Evolutionary conservation across 2,329 filamentous ascomycete genomes (phyloP), one percentile per base, ranked within the genome.

Genomic region (Fusarium acutatum): DNA sequence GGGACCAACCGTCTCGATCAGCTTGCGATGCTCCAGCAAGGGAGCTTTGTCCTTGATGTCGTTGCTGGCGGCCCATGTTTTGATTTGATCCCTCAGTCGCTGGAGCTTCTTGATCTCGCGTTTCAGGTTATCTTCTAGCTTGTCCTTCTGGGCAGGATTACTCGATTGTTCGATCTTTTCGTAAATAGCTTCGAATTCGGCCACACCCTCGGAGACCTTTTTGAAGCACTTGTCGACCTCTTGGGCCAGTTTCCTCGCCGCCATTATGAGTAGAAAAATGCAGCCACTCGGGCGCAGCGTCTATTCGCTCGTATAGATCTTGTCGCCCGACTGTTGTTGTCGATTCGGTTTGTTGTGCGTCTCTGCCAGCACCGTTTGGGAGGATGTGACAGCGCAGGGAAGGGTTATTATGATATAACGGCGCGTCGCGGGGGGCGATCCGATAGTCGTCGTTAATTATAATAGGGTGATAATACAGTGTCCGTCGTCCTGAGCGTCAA

Each of bases 141-240:
- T 99, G 85, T 98, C 96, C 83, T 98, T 97, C 84, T 98, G 96
- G 70, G 96, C 94, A 63, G 93, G 90, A 85, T 98, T 98, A 80
- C 91, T 94, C 60, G 95, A 95, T 77, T 95, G 91, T 80, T 96
- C 93, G 75, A 99, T 97, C 90, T 99, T 99, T 78, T 98, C 96
- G 86, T 98, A 97, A 80, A 98, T 98, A 80, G 88, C 89, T 81
- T 98, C 95, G 83, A 99, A 99, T 74, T 95, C 93, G 72, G 91
- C 88, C 62, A 98, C 95, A 60, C 96, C 96, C 86, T 98, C 96
- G 53, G 91, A 89, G 80, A 98, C 95, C 88, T 97, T 97, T 86
- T 99, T 99, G 91, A 98, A 98, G 90, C 94, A 97, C 87, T 98
- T 97, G 82, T 99, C 96, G 80, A 98, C 96, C 86, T 99, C 96